phyloP scores from a whole-genome alignment of 331 rosid genomes.

The Telfairia occidentalis region DNA sequence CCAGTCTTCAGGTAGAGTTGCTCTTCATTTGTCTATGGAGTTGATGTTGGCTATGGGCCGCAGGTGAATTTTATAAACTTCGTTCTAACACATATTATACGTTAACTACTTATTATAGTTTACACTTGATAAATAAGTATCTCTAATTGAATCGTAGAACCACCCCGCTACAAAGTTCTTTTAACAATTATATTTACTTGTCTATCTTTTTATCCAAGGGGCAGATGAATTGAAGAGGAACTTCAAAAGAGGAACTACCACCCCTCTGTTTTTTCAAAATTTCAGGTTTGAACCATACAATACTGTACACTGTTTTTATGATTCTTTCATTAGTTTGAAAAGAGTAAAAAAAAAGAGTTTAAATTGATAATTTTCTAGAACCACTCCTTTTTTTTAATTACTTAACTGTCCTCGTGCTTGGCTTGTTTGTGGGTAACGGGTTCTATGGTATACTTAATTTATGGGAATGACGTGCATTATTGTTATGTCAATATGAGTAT shows the following conservation, averaged over 20 bases:
- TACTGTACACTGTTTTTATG: no score
- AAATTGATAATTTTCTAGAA: no score
- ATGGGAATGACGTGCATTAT: neutral
- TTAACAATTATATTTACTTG: neutral
- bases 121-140: neutral
- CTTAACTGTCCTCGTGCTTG: no score
- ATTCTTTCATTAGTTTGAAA: no score
- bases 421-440: neutral
- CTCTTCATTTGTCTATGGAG: slow-evolving; percentile 80
- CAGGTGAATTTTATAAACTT: slow-evolving; percentile 44
- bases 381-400: no score
- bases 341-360: no score
- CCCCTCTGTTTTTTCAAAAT: no score
- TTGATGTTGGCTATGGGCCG: slow-evolving; percentile 95
- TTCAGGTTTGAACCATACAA: no score
- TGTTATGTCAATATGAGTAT: neutral
- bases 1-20: slow-evolving; percentile 89
- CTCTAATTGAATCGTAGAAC: neutral
- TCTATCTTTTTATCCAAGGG: no score
- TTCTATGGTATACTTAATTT: neutral
- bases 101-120: neutral
- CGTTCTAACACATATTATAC: neutral
- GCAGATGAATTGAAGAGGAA: neutral
- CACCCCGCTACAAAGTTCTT: neutral
- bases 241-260: neutral